These are phyloP conservation scores for Leccinum pallidistipes DNA, from an alignment of 1,284 basidiomycete species.

Conservation along the genomic window DNA sequence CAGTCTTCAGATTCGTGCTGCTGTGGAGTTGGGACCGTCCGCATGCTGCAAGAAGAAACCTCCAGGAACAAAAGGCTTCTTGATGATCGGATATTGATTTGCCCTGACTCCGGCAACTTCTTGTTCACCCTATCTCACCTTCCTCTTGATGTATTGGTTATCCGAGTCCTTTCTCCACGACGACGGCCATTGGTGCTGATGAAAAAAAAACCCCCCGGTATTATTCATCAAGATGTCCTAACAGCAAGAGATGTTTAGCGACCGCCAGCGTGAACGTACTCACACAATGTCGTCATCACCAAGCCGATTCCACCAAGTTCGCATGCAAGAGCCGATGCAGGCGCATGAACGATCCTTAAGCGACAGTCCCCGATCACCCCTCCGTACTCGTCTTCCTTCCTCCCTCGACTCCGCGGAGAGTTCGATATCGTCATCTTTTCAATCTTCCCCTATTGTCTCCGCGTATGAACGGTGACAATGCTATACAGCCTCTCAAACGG, in stretches of 20 bases:
- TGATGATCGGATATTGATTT: constrained; percentile 11
- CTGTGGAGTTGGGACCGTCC: background rate
- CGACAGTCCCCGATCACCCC: constrained; percentile 30
- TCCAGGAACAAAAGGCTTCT: background rate
- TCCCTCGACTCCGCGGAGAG: constrained; percentile 30
- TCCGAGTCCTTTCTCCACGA: background rate
- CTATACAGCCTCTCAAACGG: constrained; percentile 50
- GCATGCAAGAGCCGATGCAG: constrained; percentile 15
- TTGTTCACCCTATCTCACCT: background rate
- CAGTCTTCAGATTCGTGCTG: background rate
- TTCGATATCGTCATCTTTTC: constrained; percentile 34
- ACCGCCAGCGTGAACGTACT: background rate
- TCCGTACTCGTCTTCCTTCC: constrained; percentile 34
- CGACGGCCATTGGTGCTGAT: background rate
- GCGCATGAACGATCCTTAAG: constrained; percentile 14
- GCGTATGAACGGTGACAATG: constrained; percentile 33
- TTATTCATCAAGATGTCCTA: background rate
- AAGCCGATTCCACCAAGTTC: constrained; percentile 50
- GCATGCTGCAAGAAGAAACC: background rate
- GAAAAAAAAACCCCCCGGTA: background rate
- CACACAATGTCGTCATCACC: background rate
- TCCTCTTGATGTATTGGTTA: background rate
- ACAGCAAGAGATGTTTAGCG: background rate
- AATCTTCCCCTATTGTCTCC: constrained; percentile 35
- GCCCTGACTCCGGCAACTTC: background rate